phyloP scores from a whole-genome alignment of 768 basidiomycete species.

The Amanita rimosa region DNA sequence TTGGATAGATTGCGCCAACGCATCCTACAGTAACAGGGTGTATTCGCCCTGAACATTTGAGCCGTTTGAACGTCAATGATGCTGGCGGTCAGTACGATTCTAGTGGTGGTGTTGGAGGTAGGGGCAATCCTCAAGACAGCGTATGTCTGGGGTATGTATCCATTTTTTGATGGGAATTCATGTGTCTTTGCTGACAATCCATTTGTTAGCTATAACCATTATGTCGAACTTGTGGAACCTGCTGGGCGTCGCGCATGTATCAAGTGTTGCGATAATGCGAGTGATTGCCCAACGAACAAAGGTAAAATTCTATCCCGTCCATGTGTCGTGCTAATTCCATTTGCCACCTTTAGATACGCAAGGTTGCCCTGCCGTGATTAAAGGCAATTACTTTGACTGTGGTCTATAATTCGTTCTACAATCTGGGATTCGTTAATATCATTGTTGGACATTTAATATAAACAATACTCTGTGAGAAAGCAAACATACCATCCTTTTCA shows the following conservation, averaged over 20 bases:
- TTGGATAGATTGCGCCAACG: too few relatives aligned
- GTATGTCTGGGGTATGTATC: constrained; percentile 36
- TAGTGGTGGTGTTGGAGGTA: constrained; percentile 37
- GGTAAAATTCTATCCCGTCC: constrained; percentile 18
- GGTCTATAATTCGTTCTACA: not conserved
- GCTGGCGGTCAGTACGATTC: constrained; percentile 50
- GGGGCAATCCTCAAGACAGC: constrained; percentile 40
- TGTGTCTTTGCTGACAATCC: not conserved
- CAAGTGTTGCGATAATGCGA: constrained; percentile 42
- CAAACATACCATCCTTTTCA: constrained; percentile 13
- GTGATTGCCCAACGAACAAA: constrained; percentile 40
- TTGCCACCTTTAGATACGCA: constrained; percentile 24
- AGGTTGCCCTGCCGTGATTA: constrained; percentile 42
- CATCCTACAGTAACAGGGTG: constrained; percentile 39
- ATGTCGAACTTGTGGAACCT: constrained; percentile 49
- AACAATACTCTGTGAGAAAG: not conserved
- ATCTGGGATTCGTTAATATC: not conserved
- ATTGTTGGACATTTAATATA: not conserved
- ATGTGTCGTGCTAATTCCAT: not conserved
- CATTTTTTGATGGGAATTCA: not conserved
- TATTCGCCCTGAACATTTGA: constrained; percentile 31
- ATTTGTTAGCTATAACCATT: constrained; percentile 38
- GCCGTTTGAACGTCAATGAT: constrained; percentile 34
- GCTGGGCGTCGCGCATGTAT: constrained; percentile 40
- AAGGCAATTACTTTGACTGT: constrained; percentile 45